These are phyloP conservation scores for Suaeda aralocaspica DNA, from an alignment of 148 eudicot species.

Conservation along the genomic window DNA sequence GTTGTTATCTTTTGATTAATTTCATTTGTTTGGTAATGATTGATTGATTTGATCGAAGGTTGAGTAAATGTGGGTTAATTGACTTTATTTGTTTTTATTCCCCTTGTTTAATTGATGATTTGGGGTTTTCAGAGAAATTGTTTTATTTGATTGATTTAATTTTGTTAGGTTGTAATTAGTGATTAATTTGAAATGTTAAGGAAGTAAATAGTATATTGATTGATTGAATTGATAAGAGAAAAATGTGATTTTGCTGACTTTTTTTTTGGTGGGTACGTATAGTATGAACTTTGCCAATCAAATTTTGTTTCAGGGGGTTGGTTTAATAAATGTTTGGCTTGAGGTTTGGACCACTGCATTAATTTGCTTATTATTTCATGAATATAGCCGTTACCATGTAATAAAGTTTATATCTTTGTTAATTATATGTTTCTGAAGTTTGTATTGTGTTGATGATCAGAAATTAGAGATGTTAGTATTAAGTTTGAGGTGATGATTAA, in stretches of 20 bases:
- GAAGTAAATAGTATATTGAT: too few species aligned
- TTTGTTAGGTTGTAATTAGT: too few species aligned
- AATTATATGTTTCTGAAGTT: neutral
- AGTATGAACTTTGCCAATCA: neutral
- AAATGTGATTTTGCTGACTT: neutral
- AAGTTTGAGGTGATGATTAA: neutral
- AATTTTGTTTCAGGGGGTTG: neutral
- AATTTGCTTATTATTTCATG: neutral
- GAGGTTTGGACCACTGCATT: conserved; percentile 18
- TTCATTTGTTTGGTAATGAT: too few species aligned
- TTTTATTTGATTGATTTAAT: too few species aligned
- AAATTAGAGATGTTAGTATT: neutral
- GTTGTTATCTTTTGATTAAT: too few species aligned
- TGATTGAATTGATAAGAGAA: neutral
- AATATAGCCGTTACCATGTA: neutral
- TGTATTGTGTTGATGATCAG: neutral
- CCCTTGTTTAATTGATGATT: too few species aligned
- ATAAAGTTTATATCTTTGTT: neutral
- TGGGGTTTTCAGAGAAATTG: too few species aligned
- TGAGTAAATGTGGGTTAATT: neutral
- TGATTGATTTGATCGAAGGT: too few species aligned
- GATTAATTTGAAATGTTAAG: too few species aligned
- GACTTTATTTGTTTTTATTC: neutral
- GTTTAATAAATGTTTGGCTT: conserved; percentile 8
- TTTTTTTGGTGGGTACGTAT: neutral